Base-by-base conservation (phyloP, 2,329 filamentous ascomycete species). In the Akanthomyces muscarius region DNA sequence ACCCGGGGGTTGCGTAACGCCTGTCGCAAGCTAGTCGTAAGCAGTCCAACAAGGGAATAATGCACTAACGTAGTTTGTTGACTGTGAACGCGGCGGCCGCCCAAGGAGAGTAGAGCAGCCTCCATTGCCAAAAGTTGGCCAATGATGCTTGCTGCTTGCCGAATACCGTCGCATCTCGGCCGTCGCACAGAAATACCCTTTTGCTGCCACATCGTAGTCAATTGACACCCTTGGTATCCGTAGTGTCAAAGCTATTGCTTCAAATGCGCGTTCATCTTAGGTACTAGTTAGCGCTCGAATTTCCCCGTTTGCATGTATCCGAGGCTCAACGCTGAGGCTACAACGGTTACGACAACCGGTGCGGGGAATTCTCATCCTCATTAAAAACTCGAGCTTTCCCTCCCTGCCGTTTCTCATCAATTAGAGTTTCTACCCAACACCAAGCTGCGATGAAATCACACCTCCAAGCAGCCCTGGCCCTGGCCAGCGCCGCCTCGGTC, bases 11-110 rank as follows among this genome's bases (percentile, higher is more conserved):
- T 58, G 55, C 55, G 42, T 48, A 47, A 58, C 6, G n/a, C n/a
- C 14, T 11, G 30, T 47, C 55, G 55, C 44, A 58, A 58, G 55
- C 55, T 18, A 25, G 53, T 45, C 53, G 51, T 53, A 14, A 52
- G 8, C 28, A 14, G 21, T 48, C 45, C 28, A 30, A 30, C 21
- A 21, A 21, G 21, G 21, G 28, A 30, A 30, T 30, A 36, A 36
- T 36, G 5, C 33, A 36, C 33, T 36, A 36, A 11, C 28, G 6
- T 30, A 30, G 28, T 30, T 11, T 36, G 33, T 4, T 36, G 7
- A 33, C 8, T 2, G 33, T 36, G 7, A 36, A 36, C 33, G 33
- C 3, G 33, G 33, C 33, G 33, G 33, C 8, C 33, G 33, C 33
- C 28, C 28, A 6, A 30, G 33, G 33, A 36, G 33, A 2, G 10